Evolutionary conservation across 1,284 basidiomycete species (phyloP).

Genomic region (Pseudozyma sp.): DNA sequence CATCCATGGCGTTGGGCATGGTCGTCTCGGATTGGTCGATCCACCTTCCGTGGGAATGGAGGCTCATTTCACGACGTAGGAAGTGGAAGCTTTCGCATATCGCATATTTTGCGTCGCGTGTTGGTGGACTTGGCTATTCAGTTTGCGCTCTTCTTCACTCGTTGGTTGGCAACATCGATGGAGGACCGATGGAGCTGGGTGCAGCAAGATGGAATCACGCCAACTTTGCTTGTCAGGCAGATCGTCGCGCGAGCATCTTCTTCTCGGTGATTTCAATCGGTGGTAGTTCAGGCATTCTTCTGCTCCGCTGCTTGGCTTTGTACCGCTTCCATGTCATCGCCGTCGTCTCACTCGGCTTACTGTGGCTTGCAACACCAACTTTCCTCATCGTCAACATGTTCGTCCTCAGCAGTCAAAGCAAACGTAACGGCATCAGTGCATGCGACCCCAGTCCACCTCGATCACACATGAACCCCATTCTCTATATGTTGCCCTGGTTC

Average conservation of each 20-base stretch:
- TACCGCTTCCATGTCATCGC: constrained; percentile 44
- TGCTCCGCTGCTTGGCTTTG: constrained; percentile 44
- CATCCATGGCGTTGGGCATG: constrained; percentile 44
- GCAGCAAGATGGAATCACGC: constrained; percentile 44
- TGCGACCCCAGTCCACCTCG: constrained; percentile 40
- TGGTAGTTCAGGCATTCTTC: constrained; percentile 46
- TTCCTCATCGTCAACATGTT: constrained; percentile 46
- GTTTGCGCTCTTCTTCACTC: constrained; percentile 41
- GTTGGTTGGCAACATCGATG: constrained; percentile 37
- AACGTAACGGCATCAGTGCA: constrained; percentile 40
- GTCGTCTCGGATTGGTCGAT: constrained; percentile 50
- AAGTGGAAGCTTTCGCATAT: constrained; percentile 55
- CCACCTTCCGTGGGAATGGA: constrained; percentile 50
- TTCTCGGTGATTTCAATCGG: constrained; percentile 46
- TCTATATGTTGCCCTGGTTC: constrained; percentile 50
- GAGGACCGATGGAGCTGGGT: constrained; percentile 27
- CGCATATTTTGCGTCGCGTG: constrained; percentile 48
- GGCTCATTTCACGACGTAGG: constrained; percentile 34
- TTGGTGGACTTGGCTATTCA: constrained; percentile 40
- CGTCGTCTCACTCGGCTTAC: constrained; percentile 31
- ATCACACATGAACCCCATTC: constrained; percentile 22
- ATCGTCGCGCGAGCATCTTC: constrained; percentile 36
- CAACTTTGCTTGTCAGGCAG: constrained; percentile 42
- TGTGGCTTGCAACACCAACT: constrained; percentile 45
- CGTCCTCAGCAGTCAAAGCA: constrained; percentile 37